These are phyloP conservation scores for Babesia bovis DNA, from an alignment of 169 alveolate genomes.

Conservation along the genomic window DNA sequence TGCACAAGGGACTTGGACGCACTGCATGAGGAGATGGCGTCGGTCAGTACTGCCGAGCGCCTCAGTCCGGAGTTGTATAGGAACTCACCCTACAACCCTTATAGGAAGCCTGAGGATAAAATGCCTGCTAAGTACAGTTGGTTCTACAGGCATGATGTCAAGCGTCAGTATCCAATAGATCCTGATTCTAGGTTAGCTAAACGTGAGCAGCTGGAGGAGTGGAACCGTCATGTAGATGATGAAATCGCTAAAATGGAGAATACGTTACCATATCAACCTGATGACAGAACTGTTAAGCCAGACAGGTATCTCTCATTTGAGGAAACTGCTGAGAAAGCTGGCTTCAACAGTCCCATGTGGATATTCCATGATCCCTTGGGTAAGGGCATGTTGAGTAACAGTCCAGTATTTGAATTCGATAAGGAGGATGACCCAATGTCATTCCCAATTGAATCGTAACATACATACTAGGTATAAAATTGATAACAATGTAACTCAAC, in stretches of 20 bases:
- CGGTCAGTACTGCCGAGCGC: slow-evolving; percentile 68
- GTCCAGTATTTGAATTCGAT: slow-evolving; percentile 38
- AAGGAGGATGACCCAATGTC: slow-evolving; percentile 20
- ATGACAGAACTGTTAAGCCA: not conserved
- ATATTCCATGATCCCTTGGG: slow-evolving; percentile 67
- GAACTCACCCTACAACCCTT: slow-evolving; percentile 86
- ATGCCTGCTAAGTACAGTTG: slow-evolving; percentile 69
- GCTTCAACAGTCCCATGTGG: slow-evolving; percentile 60
- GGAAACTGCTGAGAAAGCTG: slow-evolving; percentile 29
- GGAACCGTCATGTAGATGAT: slow-evolving; percentile 44
- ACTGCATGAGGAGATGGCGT: slow-evolving; percentile 61
- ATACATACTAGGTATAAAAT: not conserved
- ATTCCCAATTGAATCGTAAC: slow-evolving; percentile 20
- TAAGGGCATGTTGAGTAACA: slow-evolving; percentile 55
- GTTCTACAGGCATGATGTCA: slow-evolving; percentile 80
- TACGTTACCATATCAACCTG: slow-evolving; percentile 23
- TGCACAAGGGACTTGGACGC: slow-evolving; percentile 71
- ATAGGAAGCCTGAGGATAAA: slow-evolving; percentile 72
- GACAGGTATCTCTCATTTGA: not conserved
- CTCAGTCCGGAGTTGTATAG: slow-evolving; percentile 77
- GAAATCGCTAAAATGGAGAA: slow-evolving; percentile 31
- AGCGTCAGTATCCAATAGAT: slow-evolving; percentile 80
- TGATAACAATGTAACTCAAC: too few species aligned
- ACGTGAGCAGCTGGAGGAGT: slow-evolving; percentile 66
- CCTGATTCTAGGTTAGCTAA: slow-evolving; percentile 79